Conservation (phyloP, 805 yeast species). For the Metschnikowia lachancei region DNA sequence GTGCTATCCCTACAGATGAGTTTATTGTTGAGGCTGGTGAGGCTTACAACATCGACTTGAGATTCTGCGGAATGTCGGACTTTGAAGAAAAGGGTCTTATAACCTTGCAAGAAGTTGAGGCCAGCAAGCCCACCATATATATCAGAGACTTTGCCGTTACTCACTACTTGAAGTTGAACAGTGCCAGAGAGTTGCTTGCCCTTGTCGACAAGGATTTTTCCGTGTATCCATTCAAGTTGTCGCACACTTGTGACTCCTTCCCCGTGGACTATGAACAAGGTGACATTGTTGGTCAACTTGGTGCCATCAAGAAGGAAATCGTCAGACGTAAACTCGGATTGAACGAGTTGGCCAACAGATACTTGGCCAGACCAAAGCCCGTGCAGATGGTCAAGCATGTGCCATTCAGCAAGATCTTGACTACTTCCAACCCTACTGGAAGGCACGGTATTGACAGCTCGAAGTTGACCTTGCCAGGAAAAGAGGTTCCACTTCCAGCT, state of each 20-base stretch:
- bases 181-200: constrained; percentile 67
- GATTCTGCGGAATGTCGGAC: constrained; percentile 65
- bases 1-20: constrained; percentile 74
- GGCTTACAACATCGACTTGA: constrained; percentile 80
- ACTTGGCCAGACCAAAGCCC: constrained; percentile 70
- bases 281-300: constrained; percentile 41
- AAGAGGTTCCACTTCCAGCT: constrained; percentile 73
- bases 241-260: constrained; percentile 62
- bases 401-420: constrained; percentile 64
- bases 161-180: constrained; percentile 71
- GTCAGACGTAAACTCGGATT: constrained; percentile 70
- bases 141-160: constrained; percentile 84
- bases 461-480: constrained; percentile 66
- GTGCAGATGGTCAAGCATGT: constrained; percentile 69
- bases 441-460: constrained; percentile 62
- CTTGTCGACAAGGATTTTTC: constrained; percentile 71
- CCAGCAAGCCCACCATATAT: constrained; percentile 67
- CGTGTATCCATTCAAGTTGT: constrained; percentile 88
- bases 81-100: constrained; percentile 60
- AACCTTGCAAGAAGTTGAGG: constrained; percentile 65
- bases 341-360: constrained; percentile 75
- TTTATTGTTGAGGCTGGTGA: constrained; percentile 76
- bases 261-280: constrained; percentile 47
- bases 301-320: constrained; percentile 49
- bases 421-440: constrained; percentile 65